Percentiles rank a stretch among this genome's conserved stretches.
These are phyloP conservation scores for Cytidiella melzeri DNA, from an alignment of 768 basidiomycete species.

Conservation along the genomic window DNA sequence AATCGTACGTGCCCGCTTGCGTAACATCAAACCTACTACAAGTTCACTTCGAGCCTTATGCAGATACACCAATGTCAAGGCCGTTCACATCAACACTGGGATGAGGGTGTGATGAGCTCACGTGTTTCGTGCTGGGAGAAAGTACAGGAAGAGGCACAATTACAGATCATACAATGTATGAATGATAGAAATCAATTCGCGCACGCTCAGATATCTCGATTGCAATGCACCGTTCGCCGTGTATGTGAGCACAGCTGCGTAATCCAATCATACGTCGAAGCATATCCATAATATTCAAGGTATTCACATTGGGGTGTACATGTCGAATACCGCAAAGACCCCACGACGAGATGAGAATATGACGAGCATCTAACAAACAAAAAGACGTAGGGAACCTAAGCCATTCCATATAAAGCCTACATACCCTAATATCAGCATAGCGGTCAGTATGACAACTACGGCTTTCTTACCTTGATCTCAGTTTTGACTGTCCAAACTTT, in stretches of 20 bases:
- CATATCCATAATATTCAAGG: no score
- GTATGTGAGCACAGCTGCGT: no score
- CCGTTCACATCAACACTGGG: conserved; percentile 52
- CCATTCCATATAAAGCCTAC: neutral
- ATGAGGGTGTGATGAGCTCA: neutral
- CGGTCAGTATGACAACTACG: no score
- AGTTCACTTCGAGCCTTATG: neutral
- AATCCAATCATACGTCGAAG: no score
- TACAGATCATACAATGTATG: neutral
- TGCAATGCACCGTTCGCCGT: no score
- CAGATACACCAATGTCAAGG: conserved; percentile 65
- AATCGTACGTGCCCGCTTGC: conserved; percentile 43
- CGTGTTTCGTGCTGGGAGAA: conserved; percentile 22
- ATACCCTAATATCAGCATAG: no score
- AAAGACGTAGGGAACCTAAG: no score
- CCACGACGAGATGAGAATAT: no score
- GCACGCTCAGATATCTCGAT: no score
- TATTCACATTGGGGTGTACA: no score
- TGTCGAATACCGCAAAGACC: no score
- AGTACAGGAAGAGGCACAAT: conserved; percentile 1
- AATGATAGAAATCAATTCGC: neutral
- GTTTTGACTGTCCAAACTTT: conserved; percentile 69
- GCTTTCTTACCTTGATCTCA: conserved; percentile 20
- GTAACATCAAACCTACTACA: neutral
- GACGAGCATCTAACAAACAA: no score